These are phyloP conservation scores for Bruguiera parviflora DNA, from an alignment of 345 rosid species.

Conservation along the genomic window DNA sequence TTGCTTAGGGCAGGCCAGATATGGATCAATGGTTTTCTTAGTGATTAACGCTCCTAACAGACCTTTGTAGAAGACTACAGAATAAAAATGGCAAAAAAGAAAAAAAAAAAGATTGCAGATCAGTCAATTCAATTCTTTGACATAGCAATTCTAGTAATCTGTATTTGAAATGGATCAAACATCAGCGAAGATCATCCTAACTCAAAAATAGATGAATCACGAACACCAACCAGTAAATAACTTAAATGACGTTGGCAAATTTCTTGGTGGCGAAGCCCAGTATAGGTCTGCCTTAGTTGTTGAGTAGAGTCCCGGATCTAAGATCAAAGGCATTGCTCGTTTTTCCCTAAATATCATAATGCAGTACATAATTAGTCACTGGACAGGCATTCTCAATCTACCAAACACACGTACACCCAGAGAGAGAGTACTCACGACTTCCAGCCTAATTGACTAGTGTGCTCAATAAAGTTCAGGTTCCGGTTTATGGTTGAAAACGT, in stretches of 20 bases:
- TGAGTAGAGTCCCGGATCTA: conserved; percentile 91
- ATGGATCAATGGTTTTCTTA: no score
- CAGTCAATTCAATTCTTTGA: no score
- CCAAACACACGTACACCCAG: not conserved
- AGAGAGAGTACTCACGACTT: conserved; percentile 60
- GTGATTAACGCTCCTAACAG: no score
- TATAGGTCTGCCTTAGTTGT: conserved; percentile 65
- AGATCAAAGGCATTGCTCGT: conserved; percentile 90
- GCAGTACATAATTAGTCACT: conserved; percentile 7
- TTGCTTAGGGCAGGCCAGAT: no score
- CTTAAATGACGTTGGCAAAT: conserved; percentile 84
- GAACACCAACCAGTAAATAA: conserved; percentile 75
- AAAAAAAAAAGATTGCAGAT: no score
- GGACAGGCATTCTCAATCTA: conserved; percentile 4
- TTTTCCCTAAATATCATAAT: conserved; percentile 58
- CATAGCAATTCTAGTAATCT: no score
- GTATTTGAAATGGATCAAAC: not conserved
- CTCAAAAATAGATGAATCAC: not conserved
- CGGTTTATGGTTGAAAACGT: conserved; percentile 66
- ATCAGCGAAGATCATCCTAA: not conserved
- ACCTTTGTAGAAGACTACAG: no score
- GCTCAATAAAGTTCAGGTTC: conserved; percentile 84
- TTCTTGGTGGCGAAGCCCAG: conserved; percentile 79
- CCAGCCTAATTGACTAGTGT: conserved; percentile 91
- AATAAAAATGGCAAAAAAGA: no score